A percentile compares a stretch with the other conserved stretches of the same genome.
These are phyloP conservation scores for Hypoxylon rubiginosum DNA, from an alignment of 2,329 filamentous ascomycete species.

Conservation along the genomic window DNA sequence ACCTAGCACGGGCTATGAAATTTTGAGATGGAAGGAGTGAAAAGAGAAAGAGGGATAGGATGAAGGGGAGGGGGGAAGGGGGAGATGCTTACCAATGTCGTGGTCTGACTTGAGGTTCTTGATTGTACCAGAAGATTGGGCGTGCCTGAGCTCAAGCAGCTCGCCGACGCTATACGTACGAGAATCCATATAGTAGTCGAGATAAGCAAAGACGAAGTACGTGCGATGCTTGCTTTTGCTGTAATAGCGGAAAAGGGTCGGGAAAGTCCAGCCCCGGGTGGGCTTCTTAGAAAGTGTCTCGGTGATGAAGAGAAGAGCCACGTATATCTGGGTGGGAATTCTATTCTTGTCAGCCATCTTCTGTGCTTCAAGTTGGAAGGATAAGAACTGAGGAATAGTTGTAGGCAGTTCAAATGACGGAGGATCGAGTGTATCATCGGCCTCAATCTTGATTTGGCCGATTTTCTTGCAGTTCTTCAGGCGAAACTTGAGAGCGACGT, in stretches of 20 bases:
- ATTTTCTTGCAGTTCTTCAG: not conserved
- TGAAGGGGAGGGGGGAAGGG: not conserved
- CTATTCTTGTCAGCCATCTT: conserved; percentile 53
- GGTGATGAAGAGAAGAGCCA: conserved; percentile 51
- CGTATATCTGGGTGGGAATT: conserved; percentile 47
- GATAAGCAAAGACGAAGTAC: conserved; percentile 58
- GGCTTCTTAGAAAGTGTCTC: conserved; percentile 37
- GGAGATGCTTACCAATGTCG: conserved; percentile 57
- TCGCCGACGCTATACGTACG: conserved; percentile 60
- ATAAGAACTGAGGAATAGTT: conserved; percentile 6
- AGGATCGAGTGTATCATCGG: not conserved
- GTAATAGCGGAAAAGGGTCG: conserved; percentile 58
- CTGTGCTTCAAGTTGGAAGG: conserved; percentile 56
- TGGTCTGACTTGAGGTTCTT: conserved; percentile 50
- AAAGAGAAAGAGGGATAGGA: not conserved
- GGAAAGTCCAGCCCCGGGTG: conserved; percentile 45
- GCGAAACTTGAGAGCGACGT: not conserved
- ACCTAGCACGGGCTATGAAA: not conserved
- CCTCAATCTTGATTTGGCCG: not conserved
- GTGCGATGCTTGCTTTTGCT: conserved; percentile 53
- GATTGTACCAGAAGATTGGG: conserved; percentile 24
- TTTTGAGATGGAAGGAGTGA: conserved; percentile 31
- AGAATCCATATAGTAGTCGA: conserved; percentile 58
- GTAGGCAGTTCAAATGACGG: not conserved
- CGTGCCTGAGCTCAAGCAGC: conserved; percentile 58